phyloP scores from a whole-genome alignment of 306 rosid genomes.

The Acacia confusa region DNA sequence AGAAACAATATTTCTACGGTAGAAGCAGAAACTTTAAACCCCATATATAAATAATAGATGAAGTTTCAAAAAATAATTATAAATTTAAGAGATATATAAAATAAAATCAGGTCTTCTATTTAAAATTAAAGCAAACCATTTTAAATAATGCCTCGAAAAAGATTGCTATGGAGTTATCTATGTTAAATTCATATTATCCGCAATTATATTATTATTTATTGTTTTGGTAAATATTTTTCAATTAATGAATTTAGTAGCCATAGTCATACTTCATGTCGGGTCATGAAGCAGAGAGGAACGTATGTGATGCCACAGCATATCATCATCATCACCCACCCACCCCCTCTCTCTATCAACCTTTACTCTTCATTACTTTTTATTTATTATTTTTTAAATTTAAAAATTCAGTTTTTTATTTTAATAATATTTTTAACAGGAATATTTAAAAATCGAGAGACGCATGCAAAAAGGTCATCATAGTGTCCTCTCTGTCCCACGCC shows the following conservation, averaged over 20 bases:
- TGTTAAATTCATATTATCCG: neutral
- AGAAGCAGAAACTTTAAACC: no score
- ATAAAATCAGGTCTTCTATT: no score
- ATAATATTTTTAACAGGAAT: constrained; percentile 14
- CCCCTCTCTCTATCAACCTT: neutral
- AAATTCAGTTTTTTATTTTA: neutral
- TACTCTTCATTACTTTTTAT: neutral
- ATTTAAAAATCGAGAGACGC: constrained; percentile 66
- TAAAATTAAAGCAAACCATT: no score
- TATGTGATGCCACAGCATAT: constrained; percentile 5
- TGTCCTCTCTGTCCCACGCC: constrained; percentile 43
- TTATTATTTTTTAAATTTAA: neutral
- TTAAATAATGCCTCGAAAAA: no score
- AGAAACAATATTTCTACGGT: no score
- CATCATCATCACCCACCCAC: constrained; percentile 12
- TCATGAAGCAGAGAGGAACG: neutral
- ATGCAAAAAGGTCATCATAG: constrained; percentile 86
- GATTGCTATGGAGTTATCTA: no score
- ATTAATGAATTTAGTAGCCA: neutral
- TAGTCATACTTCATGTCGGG: neutral
- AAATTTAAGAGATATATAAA: no score
- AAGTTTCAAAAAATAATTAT: no score
- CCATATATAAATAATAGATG: no score
- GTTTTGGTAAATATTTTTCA: no score
- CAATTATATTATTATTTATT: neutral